Conservation (phyloP, 2,329 filamentous ascomycete genomes). For the Myriosclerotinia duriaeana region DNA sequence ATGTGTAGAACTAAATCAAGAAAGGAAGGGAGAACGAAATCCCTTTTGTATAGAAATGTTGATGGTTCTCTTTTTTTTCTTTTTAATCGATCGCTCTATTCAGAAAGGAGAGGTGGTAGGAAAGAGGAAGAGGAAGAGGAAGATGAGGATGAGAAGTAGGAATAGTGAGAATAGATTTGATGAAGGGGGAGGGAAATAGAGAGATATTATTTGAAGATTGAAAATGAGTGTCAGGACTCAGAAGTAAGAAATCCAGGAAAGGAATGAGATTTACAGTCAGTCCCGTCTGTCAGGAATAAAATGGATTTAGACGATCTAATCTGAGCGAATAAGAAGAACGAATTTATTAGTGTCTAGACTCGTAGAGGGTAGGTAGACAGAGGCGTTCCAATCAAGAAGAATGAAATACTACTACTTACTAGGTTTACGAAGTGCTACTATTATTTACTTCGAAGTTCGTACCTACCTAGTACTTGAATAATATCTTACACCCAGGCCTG, state of each 20-base stretch:
- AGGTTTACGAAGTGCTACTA: neutral
- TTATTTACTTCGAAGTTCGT: no score
- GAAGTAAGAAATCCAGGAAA: neutral
- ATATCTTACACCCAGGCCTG: neutral
- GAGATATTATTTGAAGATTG: neutral
- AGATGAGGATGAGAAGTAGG: neutral
- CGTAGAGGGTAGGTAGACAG: neutral
- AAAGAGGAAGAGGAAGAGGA: neutral
- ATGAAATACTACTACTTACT: neutral
- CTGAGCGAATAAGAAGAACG: neutral
- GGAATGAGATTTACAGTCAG: neutral
- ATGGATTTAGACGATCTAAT: neutral
- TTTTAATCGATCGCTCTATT: neutral
- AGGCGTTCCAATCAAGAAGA: neutral
- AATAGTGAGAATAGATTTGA: neutral
- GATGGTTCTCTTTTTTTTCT: neutral
- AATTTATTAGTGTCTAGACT: neutral
- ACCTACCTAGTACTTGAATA: no score
- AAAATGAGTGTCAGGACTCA: neutral
- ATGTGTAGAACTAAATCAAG: neutral
- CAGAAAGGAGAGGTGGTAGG: no score
- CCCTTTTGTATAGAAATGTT: neutral
- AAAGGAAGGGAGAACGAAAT: neutral
- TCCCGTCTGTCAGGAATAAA: neutral
- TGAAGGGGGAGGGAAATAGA: neutral